Evolutionary conservation across 129 eudicot genomes (phyloP).

Genomic region (Gnaphalium uliginosum): DNA sequence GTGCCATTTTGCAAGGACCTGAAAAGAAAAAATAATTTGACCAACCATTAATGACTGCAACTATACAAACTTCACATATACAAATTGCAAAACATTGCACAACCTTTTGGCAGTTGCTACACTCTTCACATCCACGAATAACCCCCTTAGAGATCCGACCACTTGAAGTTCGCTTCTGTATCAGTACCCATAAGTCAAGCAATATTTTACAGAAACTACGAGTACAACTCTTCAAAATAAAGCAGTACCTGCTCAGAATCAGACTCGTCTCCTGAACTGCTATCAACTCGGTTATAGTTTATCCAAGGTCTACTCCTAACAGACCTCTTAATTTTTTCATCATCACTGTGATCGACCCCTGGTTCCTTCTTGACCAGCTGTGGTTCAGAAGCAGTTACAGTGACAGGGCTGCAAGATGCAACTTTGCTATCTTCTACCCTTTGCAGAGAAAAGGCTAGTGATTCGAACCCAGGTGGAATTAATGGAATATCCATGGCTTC

Average conservation of each 20-base stretch:
- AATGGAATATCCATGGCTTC: conserved; percentile 76
- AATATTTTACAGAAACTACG: neutral
- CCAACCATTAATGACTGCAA: neutral
- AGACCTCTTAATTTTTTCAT: conserved; percentile 43
- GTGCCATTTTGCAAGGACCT: conserved; percentile 94
- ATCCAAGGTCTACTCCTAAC: conserved; percentile 55
- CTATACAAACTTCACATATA: neutral
- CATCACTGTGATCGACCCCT: conserved; percentile 34
- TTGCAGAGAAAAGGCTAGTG: conserved; percentile 64
- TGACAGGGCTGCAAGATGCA: conserved; percentile 39
- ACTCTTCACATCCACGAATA: conserved; percentile 81
- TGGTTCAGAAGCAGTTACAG: conserved; percentile 41
- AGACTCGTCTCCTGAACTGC: conserved; percentile 74
- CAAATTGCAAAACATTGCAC: conserved; percentile 1
- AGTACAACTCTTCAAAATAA: conserved; percentile 2
- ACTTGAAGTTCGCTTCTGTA: conserved; percentile 53
- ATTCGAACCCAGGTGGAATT: conserved; percentile 98
- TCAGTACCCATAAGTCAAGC: conserved; percentile 13
- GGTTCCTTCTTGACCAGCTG: conserved; percentile 41
- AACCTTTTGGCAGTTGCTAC: conserved; percentile 93
- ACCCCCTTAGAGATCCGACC: conserved; percentile 74
- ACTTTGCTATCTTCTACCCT: conserved; percentile 47
- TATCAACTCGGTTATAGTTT: conserved; percentile 50
- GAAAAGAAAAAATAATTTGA: conserved; percentile 20
- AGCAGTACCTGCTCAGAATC: conserved; percentile 62